Conservation (phyloP, 495 filamentous ascomycete species). For the Podospora didyma region DNA sequence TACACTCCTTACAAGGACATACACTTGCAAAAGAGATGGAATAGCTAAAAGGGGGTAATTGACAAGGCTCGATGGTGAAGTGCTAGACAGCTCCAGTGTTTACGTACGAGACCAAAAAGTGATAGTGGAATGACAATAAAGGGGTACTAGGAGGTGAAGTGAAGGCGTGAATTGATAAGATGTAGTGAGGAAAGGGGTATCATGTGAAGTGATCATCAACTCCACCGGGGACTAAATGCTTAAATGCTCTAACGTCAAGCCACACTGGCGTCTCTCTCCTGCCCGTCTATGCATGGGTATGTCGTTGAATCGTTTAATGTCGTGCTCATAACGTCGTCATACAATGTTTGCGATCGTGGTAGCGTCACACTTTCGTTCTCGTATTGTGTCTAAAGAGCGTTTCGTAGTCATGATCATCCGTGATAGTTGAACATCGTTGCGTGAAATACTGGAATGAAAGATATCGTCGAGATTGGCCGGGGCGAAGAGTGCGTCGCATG, state of each 20-base stretch:
- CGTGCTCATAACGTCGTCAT: not conserved
- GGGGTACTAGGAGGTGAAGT: not conserved
- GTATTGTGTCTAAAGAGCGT: not conserved
- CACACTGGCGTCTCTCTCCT: not conserved
- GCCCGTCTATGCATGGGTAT: not conserved
- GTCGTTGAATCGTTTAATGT: not conserved
- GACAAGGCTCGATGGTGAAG: no score
- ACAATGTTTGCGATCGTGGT: not conserved
- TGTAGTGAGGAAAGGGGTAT: conserved; percentile 27
- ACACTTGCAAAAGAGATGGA: no score
- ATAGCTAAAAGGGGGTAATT: no score
- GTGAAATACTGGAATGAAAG: not conserved
- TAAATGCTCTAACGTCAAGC: conserved; percentile 3
- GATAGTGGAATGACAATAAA: not conserved
- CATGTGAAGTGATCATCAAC: conserved; percentile 30
- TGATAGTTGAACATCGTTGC: not conserved
- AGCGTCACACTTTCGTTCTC: not conserved
- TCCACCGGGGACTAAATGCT: conserved; percentile 13
- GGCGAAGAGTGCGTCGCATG: not conserved
- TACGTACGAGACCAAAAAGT: not conserved
- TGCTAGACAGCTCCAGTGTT: no score
- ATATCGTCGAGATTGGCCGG: no score
- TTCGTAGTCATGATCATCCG: not conserved
- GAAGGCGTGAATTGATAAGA: not conserved
- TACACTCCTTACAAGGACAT: no score